phyloP scores from a whole-genome alignment of 768 basidiomycete species.

The Rhodotorula kratochvilovae region DNA sequence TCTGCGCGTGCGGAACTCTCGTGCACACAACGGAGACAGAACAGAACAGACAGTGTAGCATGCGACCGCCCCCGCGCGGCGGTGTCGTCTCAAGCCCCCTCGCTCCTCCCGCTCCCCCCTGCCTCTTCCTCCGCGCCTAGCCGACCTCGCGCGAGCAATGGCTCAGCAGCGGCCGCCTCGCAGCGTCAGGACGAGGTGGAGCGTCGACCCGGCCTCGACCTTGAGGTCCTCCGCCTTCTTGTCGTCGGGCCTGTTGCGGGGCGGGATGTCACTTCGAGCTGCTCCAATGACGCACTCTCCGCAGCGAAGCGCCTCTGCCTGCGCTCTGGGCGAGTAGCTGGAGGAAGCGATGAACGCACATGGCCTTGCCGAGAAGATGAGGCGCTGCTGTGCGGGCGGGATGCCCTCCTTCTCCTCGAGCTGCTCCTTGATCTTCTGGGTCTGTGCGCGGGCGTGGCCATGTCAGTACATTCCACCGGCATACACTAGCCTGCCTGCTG shows the following conservation, averaged over 20 bases:
- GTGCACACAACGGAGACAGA: neutral
- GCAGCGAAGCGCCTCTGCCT: too few relatives aligned
- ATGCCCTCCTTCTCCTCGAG: conserved; percentile 98
- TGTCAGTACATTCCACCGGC: too few relatives aligned
- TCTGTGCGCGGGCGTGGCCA: conserved; percentile 53
- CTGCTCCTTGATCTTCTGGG: conserved; percentile 90
- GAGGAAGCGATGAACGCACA: conserved; percentile 54
- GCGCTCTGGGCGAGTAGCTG: too few relatives aligned
- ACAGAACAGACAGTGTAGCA: neutral
- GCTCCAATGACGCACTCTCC: neutral
- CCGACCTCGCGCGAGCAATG: too few relatives aligned
- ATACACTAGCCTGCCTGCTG: too few relatives aligned
- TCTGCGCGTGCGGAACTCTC: neutral
- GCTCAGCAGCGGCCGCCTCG: conserved; percentile 64
- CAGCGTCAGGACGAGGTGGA: conserved; percentile 91
- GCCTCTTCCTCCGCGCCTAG: neutral
- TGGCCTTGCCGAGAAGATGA: conserved; percentile 91
- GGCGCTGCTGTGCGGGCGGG: conserved; percentile 87
- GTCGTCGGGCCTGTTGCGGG: conserved; percentile 74
- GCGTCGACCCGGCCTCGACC: conserved; percentile 74
- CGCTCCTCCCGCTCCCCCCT: too few relatives aligned
- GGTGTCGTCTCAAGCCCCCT: neutral
- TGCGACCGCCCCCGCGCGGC: neutral
- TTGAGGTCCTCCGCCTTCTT: conserved; percentile 81
- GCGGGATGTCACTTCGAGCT: neutral